Evolutionary conservation across 140 eudicot genomes (phyloP).

Genomic region (Bidens hawaiensis): DNA sequence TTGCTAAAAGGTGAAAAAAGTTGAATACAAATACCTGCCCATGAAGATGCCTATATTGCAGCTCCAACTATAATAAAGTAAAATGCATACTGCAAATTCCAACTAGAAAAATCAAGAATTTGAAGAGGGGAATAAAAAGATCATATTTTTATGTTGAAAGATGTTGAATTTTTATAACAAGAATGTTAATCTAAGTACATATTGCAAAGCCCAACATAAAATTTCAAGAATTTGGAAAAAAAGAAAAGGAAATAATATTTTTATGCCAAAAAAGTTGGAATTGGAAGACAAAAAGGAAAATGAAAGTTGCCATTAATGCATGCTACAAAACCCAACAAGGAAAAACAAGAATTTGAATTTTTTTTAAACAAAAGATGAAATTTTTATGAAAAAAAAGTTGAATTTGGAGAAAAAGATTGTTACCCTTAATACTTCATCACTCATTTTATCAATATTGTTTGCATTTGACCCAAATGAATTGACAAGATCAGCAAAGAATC

Average conservation of each 20-base stretch:
- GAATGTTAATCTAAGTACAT: too few species aligned
- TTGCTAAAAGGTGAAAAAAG: too few species aligned
- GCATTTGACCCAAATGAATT: slow-evolving; percentile 86
- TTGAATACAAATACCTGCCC: too few species aligned
- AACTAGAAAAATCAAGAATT: neutral
- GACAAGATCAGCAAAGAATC: slow-evolving; percentile 93
- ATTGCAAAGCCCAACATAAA: too few species aligned
- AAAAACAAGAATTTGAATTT: neutral
- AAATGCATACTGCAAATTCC: slow-evolving; percentile 76
- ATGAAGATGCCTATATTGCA: slow-evolving; percentile 95
- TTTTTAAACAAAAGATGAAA: slow-evolving; percentile 2
- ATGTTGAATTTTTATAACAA: too few species aligned
- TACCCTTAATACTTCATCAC: slow-evolving; percentile 72
- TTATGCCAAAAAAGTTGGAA: too few species aligned
- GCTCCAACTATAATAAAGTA: slow-evolving; percentile 92
- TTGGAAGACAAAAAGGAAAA: too few species aligned
- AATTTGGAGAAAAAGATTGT: neutral
- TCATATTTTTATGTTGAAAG: too few species aligned
- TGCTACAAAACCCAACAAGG: slow-evolving; percentile 47
- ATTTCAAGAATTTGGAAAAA: too few species aligned
- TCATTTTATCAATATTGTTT: slow-evolving; percentile 75
- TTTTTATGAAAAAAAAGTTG: neutral
- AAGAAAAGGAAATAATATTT: too few species aligned
- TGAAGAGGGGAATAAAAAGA: too few species aligned
- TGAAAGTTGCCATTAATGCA: too few species aligned